These are phyloP conservation scores for Podosphaera xanthii DNA, from an alignment of 2,329 filamentous ascomycete species.

Conservation along the genomic window DNA sequence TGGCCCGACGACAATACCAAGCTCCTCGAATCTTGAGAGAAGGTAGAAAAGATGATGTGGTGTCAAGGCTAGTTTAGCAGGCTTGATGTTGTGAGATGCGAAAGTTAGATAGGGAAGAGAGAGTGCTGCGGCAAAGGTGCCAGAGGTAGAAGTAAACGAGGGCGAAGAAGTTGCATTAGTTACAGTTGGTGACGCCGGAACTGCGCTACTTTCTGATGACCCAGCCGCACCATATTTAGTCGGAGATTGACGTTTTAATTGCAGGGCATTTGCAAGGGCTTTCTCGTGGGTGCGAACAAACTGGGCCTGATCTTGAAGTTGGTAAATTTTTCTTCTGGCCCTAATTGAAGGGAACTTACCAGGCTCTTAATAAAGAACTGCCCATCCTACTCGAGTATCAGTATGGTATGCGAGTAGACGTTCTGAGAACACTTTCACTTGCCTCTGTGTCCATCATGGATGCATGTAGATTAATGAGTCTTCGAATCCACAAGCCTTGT, in stretches of 20 bases:
- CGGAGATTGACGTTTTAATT: slow-evolving; percentile 51
- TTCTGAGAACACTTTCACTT: background rate
- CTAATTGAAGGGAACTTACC: background rate
- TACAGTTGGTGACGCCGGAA: slow-evolving; percentile 20
- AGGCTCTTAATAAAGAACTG: slow-evolving; percentile 60
- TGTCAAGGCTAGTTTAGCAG: slow-evolving; percentile 76
- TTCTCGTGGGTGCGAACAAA: slow-evolving; percentile 97
- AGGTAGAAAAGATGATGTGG: slow-evolving; percentile 95
- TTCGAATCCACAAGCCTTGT: no score
- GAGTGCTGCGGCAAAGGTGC: slow-evolving; percentile 60
- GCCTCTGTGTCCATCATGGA: slow-evolving; percentile 1
- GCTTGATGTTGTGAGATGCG: slow-evolving; percentile 64
- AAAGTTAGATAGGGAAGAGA: slow-evolving; percentile 73
- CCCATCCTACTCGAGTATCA: slow-evolving; percentile 31
- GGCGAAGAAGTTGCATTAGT: slow-evolving; percentile 36
- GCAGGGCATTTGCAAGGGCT: slow-evolving; percentile 83
- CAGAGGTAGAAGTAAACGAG: slow-evolving; percentile 38
- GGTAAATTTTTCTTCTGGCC: background rate
- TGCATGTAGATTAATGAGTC: background rate
- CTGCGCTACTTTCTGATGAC: slow-evolving; percentile 23
- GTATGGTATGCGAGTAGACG: background rate
- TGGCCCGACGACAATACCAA: slow-evolving; percentile 72
- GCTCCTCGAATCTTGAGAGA: slow-evolving; percentile 80
- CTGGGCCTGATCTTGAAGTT: slow-evolving; percentile 28
- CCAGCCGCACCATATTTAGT: slow-evolving; percentile 46